Percentiles rank a stretch among this genome's conserved stretches.
phyloP scores from a whole-genome alignment of 345 rosid species.

The Nephelium lappaceum region DNA sequence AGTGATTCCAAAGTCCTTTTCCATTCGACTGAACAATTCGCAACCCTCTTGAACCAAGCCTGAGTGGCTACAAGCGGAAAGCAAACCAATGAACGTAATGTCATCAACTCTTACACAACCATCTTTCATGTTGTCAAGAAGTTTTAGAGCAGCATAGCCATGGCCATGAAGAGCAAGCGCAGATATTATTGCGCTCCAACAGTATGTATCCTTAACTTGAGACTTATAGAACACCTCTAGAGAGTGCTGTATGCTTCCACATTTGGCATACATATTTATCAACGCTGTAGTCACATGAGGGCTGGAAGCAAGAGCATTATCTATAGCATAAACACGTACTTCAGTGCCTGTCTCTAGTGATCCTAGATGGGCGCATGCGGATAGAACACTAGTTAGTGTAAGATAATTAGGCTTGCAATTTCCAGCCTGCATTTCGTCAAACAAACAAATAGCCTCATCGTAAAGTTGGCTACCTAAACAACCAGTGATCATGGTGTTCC shows the following conservation, averaged over 20 bases:
- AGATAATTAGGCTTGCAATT: conserved; percentile 22
- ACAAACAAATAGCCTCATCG: conserved; percentile 16
- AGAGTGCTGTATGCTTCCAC: conserved; percentile 28
- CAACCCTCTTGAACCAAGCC: conserved; percentile 35
- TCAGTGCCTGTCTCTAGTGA: conserved; percentile 22
- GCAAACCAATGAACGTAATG: conserved; percentile 28
- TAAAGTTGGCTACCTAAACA: conserved; percentile 24
- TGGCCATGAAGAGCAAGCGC: conserved; percentile 30
- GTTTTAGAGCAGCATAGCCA: conserved; percentile 27
- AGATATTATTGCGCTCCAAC: conserved; percentile 32
- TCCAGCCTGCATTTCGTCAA: conserved; percentile 27
- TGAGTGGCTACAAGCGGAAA: conserved; percentile 35
- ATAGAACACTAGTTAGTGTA: conserved; percentile 23
- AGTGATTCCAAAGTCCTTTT: conserved; percentile 24
- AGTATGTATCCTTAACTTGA: conserved; percentile 27
- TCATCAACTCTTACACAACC: conserved; percentile 18
- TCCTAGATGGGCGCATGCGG: conserved; percentile 31
- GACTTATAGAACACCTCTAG: conserved; percentile 20
- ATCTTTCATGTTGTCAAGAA: conserved; percentile 18
- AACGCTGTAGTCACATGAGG: conserved; percentile 28
- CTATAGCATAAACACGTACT: conserved; percentile 16
- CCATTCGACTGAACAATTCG: conserved; percentile 22
- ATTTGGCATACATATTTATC: conserved; percentile 35
- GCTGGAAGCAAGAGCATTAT: conserved; percentile 18
- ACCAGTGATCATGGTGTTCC: conserved; percentile 36